Conservation (phyloP, 2,329 filamentous ascomycete species). For the Stenocarpella maydis region DNA sequence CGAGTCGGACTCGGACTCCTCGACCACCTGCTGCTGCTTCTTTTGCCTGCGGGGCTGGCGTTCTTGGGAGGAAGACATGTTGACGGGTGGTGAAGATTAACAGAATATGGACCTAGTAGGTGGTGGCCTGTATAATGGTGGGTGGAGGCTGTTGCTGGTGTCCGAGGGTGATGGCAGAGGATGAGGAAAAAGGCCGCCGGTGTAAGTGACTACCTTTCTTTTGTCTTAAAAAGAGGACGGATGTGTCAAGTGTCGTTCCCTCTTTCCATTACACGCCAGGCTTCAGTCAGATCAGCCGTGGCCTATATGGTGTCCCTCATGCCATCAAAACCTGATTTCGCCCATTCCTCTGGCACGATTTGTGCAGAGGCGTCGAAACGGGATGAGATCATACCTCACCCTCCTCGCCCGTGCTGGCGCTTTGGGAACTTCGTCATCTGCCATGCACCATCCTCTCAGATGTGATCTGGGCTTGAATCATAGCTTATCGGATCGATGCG, state of each 20-base stretch:
- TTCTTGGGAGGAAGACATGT: constrained; percentile 46
- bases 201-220: constrained; percentile 11
- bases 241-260: neutral
- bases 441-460: neutral
- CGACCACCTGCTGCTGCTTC: constrained; percentile 42
- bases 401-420: neutral
- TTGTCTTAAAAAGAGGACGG: constrained; percentile 1
- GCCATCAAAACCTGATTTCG: constrained; percentile 35
- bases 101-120: too few relatives aligned
- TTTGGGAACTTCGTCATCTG: constrained; percentile 26
- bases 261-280: neutral
- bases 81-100: constrained; percentile 31
- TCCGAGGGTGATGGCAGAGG: constrained; percentile 15
- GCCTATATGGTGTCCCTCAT: constrained; percentile 18
- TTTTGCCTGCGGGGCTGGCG: constrained; percentile 43
- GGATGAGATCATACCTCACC: constrained; percentile 35
- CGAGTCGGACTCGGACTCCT: constrained; percentile 46
- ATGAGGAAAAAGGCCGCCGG: neutral
- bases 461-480: constrained; percentile 22
- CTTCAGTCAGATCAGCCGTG: constrained; percentile 6
- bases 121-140: neutral
- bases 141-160: neutral
- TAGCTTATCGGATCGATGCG: constrained; percentile 27
- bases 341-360: neutral
- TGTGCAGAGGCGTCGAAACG: constrained; percentile 9